phyloP scores from a whole-genome alignment of 2,329 filamentous ascomycete species.

The Phialocephala subalpina region DNA sequence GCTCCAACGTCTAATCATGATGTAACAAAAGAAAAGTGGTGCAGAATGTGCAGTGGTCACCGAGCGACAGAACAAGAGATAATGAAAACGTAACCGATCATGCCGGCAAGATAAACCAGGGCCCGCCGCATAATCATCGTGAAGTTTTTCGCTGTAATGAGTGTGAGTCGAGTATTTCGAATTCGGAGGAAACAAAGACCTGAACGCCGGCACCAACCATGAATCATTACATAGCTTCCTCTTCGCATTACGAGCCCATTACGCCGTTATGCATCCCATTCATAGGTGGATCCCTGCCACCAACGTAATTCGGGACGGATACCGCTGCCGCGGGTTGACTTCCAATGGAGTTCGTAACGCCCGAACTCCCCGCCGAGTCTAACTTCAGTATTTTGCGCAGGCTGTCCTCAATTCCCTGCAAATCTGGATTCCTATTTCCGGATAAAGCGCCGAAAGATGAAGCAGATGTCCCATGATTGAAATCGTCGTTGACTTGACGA shows the following conservation, averaged over 20 bases:
- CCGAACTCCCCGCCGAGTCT: slow-evolving; percentile 34
- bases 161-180: not conserved
- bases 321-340: slow-evolving; percentile 25
- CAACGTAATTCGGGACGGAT: slow-evolving; percentile 36
- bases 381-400: slow-evolving; percentile 45
- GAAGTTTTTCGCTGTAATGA: not conserved
- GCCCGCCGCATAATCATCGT: not conserved
- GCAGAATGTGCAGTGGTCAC: slow-evolving; percentile 41
- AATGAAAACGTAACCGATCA: not conserved
- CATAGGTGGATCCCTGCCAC: slow-evolving; percentile 35
- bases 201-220: slow-evolving; percentile 29
- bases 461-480: slow-evolving; percentile 28
- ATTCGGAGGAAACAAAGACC: slow-evolving; percentile 13
- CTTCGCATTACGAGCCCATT: slow-evolving; percentile 36
- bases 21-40: slow-evolving; percentile 34
- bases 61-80: slow-evolving; percentile 29
- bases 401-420: slow-evolving; percentile 45
- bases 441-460: slow-evolving; percentile 32
- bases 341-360: slow-evolving; percentile 20
- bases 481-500: slow-evolving; percentile 14
- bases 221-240: slow-evolving; percentile 24
- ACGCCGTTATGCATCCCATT: slow-evolving; percentile 39
- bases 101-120: slow-evolving; percentile 13
- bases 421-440: slow-evolving; percentile 34
- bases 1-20: not conserved